Evolutionary conservation across 129 eudicot species (phyloP), one percentile per base, ranked within the genome.

Genomic region (Saussurea involucrata): DNA sequence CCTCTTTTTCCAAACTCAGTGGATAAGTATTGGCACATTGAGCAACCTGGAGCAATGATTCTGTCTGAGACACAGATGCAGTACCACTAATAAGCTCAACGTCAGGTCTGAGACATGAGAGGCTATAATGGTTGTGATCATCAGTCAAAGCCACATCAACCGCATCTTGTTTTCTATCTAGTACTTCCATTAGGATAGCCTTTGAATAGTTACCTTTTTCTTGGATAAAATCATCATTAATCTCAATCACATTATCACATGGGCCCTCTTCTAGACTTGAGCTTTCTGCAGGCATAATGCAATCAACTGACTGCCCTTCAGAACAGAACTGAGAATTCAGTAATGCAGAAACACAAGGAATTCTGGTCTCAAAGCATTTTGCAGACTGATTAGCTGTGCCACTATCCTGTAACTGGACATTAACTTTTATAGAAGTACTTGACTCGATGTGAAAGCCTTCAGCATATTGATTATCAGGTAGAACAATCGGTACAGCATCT

Each of bases 141-240:
- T 75, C 83, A 78, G 49, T 64, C 81, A 69, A 69, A 21, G 66
- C n/a, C n/a, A n/a, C n/a, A n/a, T n/a, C n/a, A n/a, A n/a, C n/a
- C n/a, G n/a, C n/a, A n/a, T n/a, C n/a, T n/a, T n/a, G n/a, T n/a
- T n/a, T n/a, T n/a, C n/a, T n/a, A n/a, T n/a, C n/a, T n/a, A n/a
- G n/a, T n/a, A n/a, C n/a, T n/a, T n/a, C n/a, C n/a, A n/a, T n/a
- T n/a, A n/a, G n/a, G n/a, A n/a, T n/a, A n/a, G n/a, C n/a, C n/a
- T n/a, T n/a, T 27, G 29, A 27, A 27, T 27, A 27, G 29, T 27
- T 27, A 68, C 69, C 28, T 78, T 73, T 46, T 73, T 72, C 73
- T 82, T 58, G 63, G 36, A 69, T 72, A 49, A 71, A 53, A 5
- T 5, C 3, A 66, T 66, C 70, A 66, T 29, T 27, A 65, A 28